Percentiles rank a stretch among this genome's conserved stretches.
These are phyloP conservation scores for Thymus mandschuricus DNA, from an alignment of 257 asterid genomes.

Conservation along the genomic window DNA sequence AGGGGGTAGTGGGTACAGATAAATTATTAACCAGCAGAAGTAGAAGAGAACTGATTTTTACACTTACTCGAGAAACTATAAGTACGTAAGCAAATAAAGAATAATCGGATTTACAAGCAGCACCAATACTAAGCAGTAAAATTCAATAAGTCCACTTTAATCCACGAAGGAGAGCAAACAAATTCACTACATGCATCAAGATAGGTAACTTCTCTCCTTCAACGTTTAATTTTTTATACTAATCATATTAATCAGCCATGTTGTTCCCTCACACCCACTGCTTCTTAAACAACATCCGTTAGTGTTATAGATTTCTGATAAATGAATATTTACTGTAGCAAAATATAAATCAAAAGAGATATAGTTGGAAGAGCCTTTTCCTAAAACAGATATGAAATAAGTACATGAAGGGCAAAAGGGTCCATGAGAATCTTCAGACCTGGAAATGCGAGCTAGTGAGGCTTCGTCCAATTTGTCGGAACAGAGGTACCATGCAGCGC, in stretches of 20 bases:
- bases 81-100: no score
- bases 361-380: not conserved
- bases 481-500: constrained; percentile 84
- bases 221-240: not conserved
- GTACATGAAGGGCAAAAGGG: not conserved
- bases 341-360: not conserved
- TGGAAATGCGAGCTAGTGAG: constrained; percentile 88
- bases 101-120: not conserved
- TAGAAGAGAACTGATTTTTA: not conserved
- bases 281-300: not conserved
- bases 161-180: constrained; percentile 11
- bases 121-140: not conserved
- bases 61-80: not conserved
- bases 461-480: constrained; percentile 76
- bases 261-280: not conserved
- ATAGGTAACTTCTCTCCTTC: not conserved
- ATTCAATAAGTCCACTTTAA: not conserved
- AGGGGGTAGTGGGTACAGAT: not conserved
- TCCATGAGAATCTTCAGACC: constrained; percentile 44
- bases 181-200: not conserved
- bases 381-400: constrained; percentile 14
- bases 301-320: not conserved
- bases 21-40: not conserved
- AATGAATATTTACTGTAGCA: not conserved
- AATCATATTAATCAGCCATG: constrained; percentile 14